Conservation (phyloP, 2,329 filamentous ascomycete genomes). For the Fusarium chlamydosporum region DNA sequence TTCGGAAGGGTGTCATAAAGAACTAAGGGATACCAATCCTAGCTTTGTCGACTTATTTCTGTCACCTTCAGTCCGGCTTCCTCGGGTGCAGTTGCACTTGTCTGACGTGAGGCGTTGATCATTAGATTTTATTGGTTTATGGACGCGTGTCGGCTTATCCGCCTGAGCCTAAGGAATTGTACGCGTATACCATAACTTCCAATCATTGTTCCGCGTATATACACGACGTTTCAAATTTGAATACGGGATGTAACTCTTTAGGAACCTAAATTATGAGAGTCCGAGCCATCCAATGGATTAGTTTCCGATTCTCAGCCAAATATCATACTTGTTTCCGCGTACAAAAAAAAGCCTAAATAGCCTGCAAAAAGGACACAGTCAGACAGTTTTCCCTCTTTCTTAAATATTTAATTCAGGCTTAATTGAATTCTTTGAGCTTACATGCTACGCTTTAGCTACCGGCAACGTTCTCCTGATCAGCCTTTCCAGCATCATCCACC, state of each 20-base stretch:
- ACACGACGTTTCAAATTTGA: not conserved
- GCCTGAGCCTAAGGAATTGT: slow-evolving; percentile 11
- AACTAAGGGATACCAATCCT: not conserved
- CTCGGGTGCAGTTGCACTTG: slow-evolving; percentile 13
- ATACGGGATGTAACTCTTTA: not conserved
- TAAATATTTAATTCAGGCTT: not conserved
- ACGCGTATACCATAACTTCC: slow-evolving; percentile 26
- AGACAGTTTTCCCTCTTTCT: too few species aligned
- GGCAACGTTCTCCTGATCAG: slow-evolving; percentile 18
- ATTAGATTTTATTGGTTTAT: slow-evolving; percentile 7
- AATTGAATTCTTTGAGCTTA: not conserved
- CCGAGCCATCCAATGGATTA: not conserved
- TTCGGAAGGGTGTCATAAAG: slow-evolving; percentile 1
- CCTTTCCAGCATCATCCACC: slow-evolving; percentile 12
- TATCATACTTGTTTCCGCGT: not conserved
- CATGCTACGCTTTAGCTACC: slow-evolving; percentile 3
- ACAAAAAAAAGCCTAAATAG: not conserved
- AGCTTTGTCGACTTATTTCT: not conserved
- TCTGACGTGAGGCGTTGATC: slow-evolving; percentile 28
- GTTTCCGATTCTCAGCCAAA: not conserved
- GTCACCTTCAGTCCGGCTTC: slow-evolving; percentile 16
- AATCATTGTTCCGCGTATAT: not conserved
- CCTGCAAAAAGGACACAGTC: not conserved
- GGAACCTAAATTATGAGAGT: not conserved
- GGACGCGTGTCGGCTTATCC: slow-evolving; percentile 29